Base-by-base conservation (phyloP, 495 filamentous ascomycete species). In the Podospora bellae-mahoneyi region DNA sequence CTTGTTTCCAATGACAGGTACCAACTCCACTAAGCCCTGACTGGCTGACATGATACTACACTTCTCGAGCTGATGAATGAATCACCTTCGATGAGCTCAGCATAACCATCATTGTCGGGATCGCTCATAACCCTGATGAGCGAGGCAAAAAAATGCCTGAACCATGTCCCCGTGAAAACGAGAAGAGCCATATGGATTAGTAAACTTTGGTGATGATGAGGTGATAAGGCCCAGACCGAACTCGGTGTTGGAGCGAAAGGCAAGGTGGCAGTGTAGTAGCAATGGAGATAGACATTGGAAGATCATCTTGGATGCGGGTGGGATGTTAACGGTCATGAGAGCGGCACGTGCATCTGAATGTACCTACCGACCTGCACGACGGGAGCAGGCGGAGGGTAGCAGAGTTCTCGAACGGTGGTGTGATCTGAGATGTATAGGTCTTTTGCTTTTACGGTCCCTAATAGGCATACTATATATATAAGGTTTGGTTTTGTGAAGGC, bases 371-470 rank as follows among this genome's bases (percentile, higher is more conserved):
- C 39, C 39, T 59, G 56, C 56, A 59, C 15, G 15, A 13, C 56
- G 56, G 56, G 56, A 59, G 56, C 56, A 59, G 20, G 56, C 56
- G 56, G 56, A 27, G 19, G 56, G 26, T 59, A 27, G 56, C 9
- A 59, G 7, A 20, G 56, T 0, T 26, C 15, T 58, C 19, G n/a
- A 27, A 16, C 1, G 56, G 56, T 59, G 56, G 56, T 59, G 56
- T 59, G 56, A 59, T 59, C 9, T 20, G 20, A 59, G 9, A 23
- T 59, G 56, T 20, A 59, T 16, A 23, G 56, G 9, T 18, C 19
- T 59, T 23, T 59, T 27, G 7, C 56, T 13, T 20, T 59, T 23
- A 3, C n/a, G 26, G 7, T 59, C n/a, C 56, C 3, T 59, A 1
- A 4, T 16, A 23, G 23, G 1, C 23, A 23, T 23, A 23, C 1